phyloP scores from a whole-genome alignment of 495 filamentous ascomycete species.

The Talaromyces borbonicus region DNA sequence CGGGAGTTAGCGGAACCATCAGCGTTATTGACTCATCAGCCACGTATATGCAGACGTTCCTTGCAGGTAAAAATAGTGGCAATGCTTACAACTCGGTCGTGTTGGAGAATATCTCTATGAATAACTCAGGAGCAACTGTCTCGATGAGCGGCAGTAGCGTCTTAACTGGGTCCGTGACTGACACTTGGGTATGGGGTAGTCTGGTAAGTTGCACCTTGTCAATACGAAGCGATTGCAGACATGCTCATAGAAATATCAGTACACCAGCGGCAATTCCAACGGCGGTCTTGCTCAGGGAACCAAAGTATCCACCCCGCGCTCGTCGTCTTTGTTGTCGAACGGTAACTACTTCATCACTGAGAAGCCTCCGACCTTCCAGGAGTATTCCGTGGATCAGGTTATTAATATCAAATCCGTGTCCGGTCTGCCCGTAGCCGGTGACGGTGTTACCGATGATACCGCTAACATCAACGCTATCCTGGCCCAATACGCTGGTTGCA shows the following conservation, averaged over 20 bases:
- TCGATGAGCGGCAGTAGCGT: slow-evolving; percentile 10
- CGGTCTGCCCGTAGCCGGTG: slow-evolving; percentile 25
- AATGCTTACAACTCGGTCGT: slow-evolving; percentile 20
- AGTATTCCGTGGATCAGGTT: slow-evolving; percentile 28
- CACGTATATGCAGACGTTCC: slow-evolving; percentile 33
- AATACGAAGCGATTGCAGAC: background rate
- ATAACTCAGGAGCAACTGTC: slow-evolving; percentile 17
- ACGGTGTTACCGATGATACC: slow-evolving; percentile 36
- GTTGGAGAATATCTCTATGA: slow-evolving; percentile 18
- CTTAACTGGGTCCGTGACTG: slow-evolving; percentile 13
- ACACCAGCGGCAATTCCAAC: slow-evolving; percentile 8
- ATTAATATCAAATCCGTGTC: slow-evolving; percentile 41
- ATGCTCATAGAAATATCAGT: slow-evolving; percentile 11
- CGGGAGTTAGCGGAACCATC: slow-evolving; percentile 34
- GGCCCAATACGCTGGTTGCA: slow-evolving; percentile 35
- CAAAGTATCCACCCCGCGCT: slow-evolving; percentile 14
- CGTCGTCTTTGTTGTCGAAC: slow-evolving; percentile 16
- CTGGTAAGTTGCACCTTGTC: slow-evolving; percentile 12
- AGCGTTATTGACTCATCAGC: slow-evolving; percentile 32
- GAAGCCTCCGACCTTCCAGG: slow-evolving; percentile 41
- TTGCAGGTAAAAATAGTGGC: slow-evolving; percentile 13
- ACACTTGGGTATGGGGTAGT: slow-evolving; percentile 23
- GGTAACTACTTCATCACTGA: slow-evolving; percentile 20
- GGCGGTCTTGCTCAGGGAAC: slow-evolving; percentile 10
- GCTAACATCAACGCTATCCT: slow-evolving; percentile 42